A percentile compares a stretch with the other conserved stretches of the same genome.
Conservation (phyloP, 345 rosid genomes). For the Rhizophora apiculata region DNA sequence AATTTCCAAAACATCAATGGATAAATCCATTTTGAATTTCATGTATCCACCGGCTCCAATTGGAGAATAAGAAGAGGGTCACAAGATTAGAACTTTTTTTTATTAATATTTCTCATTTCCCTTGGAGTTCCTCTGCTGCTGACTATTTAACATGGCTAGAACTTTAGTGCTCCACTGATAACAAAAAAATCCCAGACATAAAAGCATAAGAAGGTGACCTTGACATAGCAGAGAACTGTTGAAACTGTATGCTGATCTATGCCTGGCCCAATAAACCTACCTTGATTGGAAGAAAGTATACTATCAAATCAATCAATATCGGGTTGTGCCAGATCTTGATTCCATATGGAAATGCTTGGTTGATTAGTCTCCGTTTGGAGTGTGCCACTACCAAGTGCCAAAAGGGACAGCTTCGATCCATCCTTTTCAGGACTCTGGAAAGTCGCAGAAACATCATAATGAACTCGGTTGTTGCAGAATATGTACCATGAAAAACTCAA, state of each 20-base stretch:
- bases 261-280: not conserved
- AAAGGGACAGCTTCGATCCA: not conserved
- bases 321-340: not conserved
- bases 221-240: not conserved
- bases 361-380: not conserved
- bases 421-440: conserved; percentile 1
- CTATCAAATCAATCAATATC: conserved; percentile 1
- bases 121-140: not conserved
- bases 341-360: not conserved
- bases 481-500: not conserved
- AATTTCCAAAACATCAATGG: not conserved
- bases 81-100: not conserved
- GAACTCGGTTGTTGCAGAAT: not conserved
- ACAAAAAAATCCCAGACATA: not conserved
- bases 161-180: not conserved
- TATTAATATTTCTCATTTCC: no score
- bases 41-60: not conserved
- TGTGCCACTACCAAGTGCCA: not conserved
- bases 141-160: not conserved
- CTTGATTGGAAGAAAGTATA: not conserved
- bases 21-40: not conserved
- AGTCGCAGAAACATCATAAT: not conserved
- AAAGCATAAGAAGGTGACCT: not conserved
- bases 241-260: not conserved
- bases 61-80: not conserved